phyloP scores from a whole-genome alignment of 2,329 filamentous ascomycete genomes.

The Colletotrichum destructivum region DNA sequence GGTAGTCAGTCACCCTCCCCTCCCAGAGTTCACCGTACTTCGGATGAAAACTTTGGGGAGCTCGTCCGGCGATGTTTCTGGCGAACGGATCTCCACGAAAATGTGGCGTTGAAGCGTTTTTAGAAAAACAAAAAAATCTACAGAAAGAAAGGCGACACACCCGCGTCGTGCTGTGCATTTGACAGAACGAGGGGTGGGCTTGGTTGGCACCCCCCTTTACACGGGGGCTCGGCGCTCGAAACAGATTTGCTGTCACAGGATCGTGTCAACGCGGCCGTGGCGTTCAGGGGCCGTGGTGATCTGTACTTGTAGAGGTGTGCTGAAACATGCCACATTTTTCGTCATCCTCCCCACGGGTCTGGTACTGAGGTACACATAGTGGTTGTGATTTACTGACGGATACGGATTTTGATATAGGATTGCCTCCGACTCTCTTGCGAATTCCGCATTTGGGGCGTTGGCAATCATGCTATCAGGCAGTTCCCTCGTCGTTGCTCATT shows the following conservation, averaged over 20 bases:
- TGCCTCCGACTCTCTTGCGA: not conserved
- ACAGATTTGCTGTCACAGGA: constrained; percentile 39
- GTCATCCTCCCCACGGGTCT: not conserved
- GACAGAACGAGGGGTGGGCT: not conserved
- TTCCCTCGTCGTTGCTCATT: not conserved
- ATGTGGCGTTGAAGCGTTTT: not conserved
- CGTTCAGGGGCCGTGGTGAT: constrained; percentile 4
- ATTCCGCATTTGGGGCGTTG: not conserved
- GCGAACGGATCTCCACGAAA: not conserved
- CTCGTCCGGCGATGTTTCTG: not conserved
- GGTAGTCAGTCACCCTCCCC: not conserved
- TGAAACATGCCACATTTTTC: not conserved
- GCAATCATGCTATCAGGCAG: not conserved
- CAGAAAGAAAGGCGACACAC: no score
- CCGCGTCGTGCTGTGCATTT: not conserved
- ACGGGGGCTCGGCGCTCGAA: constrained; percentile 22
- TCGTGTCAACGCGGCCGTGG: constrained; percentile 27
- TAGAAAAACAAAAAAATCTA: no score
- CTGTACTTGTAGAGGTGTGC: not conserved
- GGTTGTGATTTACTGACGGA: no score
- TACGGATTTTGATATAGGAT: not conserved
- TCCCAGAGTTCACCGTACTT: constrained; percentile 17
- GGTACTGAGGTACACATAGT: no score
- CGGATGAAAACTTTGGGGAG: constrained; percentile 1
- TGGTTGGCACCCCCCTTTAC: not conserved